Conservation (phyloP, 129 eudicot species). For the Tagetes patula region DNA sequence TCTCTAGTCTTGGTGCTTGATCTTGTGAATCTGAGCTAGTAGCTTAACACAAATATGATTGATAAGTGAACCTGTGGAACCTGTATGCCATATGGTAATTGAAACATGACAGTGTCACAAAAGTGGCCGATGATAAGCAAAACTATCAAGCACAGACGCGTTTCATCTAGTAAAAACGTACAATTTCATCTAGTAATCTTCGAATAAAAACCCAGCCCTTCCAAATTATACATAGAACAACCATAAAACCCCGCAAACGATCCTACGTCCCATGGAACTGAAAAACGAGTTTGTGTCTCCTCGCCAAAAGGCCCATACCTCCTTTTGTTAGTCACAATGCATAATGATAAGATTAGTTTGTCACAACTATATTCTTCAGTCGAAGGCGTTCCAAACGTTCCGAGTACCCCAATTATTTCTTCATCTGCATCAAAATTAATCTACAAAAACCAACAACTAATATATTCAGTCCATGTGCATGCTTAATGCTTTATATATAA, state of each 20-base stretch:
- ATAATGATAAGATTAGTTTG: conserved; percentile 13
- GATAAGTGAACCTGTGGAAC: no score
- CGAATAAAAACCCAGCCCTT: conserved; percentile 27
- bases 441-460: conserved; percentile 5
- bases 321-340: conserved; percentile 19
- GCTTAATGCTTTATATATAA: no score
- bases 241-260: conserved; percentile 32
- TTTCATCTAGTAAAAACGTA: no score
- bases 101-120: no score
- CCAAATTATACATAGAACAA: conserved; percentile 21
- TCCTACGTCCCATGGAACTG: conserved; percentile 14
- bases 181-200: background rate
- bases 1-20: no score
- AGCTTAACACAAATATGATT: no score
- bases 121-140: no score
- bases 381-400: background rate
- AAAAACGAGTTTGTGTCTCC: background rate
- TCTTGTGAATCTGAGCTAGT: no score
- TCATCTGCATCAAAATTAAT: conserved; percentile 3
- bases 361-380: no score
- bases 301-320: conserved; percentile 27
- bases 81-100: no score
- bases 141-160: no score
- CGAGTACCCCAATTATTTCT: conserved; percentile 24
- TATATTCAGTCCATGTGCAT: no score